A percentile compares a stretch with the other conserved stretches of the same genome.
Evolutionary conservation across 208 protist species (phyloP).

Genomic region (Crithidia thermophila): DNA sequence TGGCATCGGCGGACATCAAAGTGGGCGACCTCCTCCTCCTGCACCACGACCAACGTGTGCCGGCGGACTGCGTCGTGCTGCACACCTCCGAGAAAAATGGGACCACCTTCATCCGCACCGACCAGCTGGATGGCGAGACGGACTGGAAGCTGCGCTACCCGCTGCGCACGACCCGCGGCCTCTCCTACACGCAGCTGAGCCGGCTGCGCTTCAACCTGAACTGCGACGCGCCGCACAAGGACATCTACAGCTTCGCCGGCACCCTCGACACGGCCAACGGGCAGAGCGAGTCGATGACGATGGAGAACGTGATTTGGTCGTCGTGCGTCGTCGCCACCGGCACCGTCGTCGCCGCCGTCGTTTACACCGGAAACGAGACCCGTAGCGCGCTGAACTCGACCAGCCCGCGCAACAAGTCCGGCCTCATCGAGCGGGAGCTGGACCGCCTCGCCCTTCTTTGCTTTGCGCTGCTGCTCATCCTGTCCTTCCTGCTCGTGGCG

Average conservation of each 20-base stretch:
- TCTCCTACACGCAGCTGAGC: slow-evolving; percentile 36
- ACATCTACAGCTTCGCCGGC: slow-evolving; percentile 97
- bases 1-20: slow-evolving; percentile 86
- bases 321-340: slow-evolving; percentile 97
- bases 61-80: slow-evolving; percentile 97
- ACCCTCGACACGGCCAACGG: slow-evolving; percentile 58
- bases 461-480: slow-evolving; percentile 65
- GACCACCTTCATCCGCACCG: slow-evolving; percentile 97
- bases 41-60: slow-evolving; percentile 93
- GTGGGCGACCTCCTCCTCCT: slow-evolving; percentile 96
- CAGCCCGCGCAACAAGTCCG: slow-evolving; percentile 85
- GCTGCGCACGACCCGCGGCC: slow-evolving; percentile 52
- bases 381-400: slow-evolving; percentile 96
- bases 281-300: slow-evolving; percentile 70
- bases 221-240: slow-evolving; percentile 89
- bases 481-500: slow-evolving; percentile 69
- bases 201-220: slow-evolving; percentile 62
- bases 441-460: slow-evolving; percentile 95
- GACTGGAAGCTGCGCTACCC: slow-evolving; percentile 97
- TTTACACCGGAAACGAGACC: slow-evolving; percentile 97
- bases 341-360: slow-evolving; percentile 67
- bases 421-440: slow-evolving; percentile 96
- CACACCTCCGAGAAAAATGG: slow-evolving; percentile 95
- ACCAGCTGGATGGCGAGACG: slow-evolving; percentile 99
- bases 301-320: slow-evolving; percentile 98